Evolutionary conservation across 768 basidiomycete species (phyloP).

Genomic region (Paxillus involutus): DNA sequence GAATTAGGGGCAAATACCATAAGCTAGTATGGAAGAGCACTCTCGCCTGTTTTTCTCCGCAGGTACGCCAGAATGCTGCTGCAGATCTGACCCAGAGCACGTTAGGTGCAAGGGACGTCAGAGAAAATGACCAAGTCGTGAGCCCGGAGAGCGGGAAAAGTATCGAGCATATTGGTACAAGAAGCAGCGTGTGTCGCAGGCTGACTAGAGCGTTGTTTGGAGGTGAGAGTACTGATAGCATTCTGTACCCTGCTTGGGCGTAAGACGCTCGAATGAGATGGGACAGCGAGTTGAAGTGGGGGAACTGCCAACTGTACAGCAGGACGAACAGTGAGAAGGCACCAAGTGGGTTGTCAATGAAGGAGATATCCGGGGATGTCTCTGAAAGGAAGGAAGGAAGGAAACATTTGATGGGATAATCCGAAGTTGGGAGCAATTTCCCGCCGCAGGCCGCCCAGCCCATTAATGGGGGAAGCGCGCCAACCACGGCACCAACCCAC

Average conservation of each 20-base stretch:
- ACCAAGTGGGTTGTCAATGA: conserved; percentile 78
- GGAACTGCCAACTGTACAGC: conserved; percentile 97
- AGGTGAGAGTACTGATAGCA: conserved; percentile 84
- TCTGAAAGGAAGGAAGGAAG: conserved; percentile 59
- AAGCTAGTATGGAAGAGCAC: conserved; percentile 76
- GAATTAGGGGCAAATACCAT: conserved; percentile 87
- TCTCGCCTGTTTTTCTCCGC: conserved; percentile 77
- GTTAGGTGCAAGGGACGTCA: conserved; percentile 78
- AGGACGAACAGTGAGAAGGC: conserved; percentile 80
- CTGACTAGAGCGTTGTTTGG: conserved; percentile 81
- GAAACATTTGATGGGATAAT: conserved; percentile 58
- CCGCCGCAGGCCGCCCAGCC: conserved; percentile 98
- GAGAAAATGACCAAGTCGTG: conserved; percentile 88
- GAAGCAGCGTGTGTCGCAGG: conserved; percentile 75
- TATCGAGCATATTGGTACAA: conserved; percentile 76
- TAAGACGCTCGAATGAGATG: conserved; percentile 86
- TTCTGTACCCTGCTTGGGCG: conserved; percentile 89
- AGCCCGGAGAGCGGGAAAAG: conserved; percentile 87
- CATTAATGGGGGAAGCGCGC: conserved; percentile 92
- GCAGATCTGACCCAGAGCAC: conserved; percentile 65
- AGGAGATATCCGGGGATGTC: conserved; percentile 40
- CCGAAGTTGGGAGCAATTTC: conserved; percentile 60
- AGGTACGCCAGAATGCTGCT: conserved; percentile 69
- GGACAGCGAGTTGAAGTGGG: conserved; percentile 94
- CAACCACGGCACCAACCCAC: conserved; percentile 93